Percentiles rank a stretch among this genome's conserved stretches.
Conservation (phyloP, 2,329 filamentous ascomycete genomes). For the Ceratocystis variospora region DNA sequence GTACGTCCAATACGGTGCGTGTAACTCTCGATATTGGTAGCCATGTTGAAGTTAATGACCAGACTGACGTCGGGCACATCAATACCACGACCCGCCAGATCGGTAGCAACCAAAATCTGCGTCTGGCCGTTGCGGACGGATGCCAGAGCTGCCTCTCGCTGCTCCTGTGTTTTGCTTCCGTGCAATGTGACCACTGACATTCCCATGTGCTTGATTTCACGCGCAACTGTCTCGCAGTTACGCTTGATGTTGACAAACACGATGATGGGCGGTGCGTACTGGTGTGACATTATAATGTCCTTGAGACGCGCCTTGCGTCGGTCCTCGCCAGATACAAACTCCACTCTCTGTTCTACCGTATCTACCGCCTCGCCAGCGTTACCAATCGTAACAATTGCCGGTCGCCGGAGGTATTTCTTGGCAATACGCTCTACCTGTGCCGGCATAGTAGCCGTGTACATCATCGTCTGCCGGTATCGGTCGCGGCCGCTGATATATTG, state of each 20-base stretch:
- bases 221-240: constrained; percentile 89
- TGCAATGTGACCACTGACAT: constrained; percentile 83
- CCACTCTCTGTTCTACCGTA: constrained; percentile 92
- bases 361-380: constrained; percentile 93
- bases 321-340: constrained; percentile 81
- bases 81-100: constrained; percentile 92
- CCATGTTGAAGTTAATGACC: constrained; percentile 99
- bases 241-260: constrained; percentile 99
- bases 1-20: constrained; percentile 95
- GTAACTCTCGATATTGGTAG: constrained; percentile 80
- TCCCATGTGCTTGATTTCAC: constrained; percentile 89
- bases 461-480: constrained; percentile 94
- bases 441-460: constrained; percentile 99
- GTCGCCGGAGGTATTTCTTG: constrained; percentile 87
- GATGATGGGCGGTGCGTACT: constrained; percentile 83
- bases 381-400: constrained; percentile 87
- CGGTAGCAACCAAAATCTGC: constrained; percentile 86
- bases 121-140: constrained; percentile 69
- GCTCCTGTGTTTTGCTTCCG: constrained; percentile 92
- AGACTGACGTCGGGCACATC: constrained; percentile 88
- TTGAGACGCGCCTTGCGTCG: constrained; percentile 91
- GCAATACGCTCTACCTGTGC: constrained; percentile 84
- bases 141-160: constrained; percentile 81
- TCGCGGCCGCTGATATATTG: constrained; percentile 60
- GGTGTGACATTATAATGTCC: constrained; percentile 68